Evolutionary conservation across 169 alveolate genomes (phyloP).

Genomic region (Plasmodium gaboni): DNA sequence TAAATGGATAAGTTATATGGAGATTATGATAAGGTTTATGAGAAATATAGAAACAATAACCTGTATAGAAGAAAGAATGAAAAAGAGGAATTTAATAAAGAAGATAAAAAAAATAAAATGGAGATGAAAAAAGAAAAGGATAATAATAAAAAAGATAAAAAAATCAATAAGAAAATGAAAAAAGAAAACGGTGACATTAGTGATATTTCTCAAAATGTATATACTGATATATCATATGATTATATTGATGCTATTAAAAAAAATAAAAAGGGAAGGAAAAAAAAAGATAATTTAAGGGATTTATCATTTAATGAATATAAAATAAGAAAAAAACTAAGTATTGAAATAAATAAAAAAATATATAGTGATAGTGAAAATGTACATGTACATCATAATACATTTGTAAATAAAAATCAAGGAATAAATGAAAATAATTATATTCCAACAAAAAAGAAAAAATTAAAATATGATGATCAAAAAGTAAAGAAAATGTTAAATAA

Average conservation of each 20-base stretch:
- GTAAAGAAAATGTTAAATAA: conserved; percentile 42
- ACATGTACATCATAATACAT: conserved; percentile 24
- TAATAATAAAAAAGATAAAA: conserved; percentile 1
- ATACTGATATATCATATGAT: not conserved
- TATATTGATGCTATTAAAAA: not conserved
- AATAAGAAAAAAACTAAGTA: conserved; percentile 64
- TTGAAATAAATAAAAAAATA: conserved; percentile 67
- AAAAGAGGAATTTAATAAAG: conserved; percentile 38
- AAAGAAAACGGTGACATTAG: not conserved
- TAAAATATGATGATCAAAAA: conserved; percentile 66
- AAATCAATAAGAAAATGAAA: not conserved
- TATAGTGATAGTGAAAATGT: conserved; percentile 68
- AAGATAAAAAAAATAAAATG: conserved; percentile 24
- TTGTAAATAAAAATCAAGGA: conserved; percentile 15
- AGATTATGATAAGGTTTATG: conserved; percentile 66
- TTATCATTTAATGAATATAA: conserved; percentile 54
- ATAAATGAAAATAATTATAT: conserved; percentile 32
- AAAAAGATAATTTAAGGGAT: conserved; percentile 6
- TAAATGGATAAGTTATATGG: conserved; percentile 77
- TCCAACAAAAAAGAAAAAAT: conserved; percentile 50
- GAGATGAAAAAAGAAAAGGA: conserved; percentile 41
- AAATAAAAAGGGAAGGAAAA: conserved; percentile 11
- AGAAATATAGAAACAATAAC: conserved; percentile 42
- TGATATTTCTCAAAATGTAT: not conserved
- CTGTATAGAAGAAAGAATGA: conserved; percentile 53